Evolutionary conservation across 345 rosid genomes (phyloP), one percentile per base, ranked within the genome.

Genomic region (Aurinia saxatilis): DNA sequence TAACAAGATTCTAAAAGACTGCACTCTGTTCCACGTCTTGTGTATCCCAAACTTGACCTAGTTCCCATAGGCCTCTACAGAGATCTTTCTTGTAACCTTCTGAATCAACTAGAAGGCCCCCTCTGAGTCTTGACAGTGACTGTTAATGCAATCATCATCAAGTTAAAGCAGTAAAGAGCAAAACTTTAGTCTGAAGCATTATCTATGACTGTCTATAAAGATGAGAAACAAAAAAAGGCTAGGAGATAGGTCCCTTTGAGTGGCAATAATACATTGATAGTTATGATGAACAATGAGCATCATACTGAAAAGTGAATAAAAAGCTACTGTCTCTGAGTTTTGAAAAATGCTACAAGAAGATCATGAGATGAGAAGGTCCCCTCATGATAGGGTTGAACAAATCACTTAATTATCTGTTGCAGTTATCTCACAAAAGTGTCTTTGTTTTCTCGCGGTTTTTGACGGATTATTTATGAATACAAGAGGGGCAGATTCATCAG

Each of bases 21-120:
- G 74, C 74, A 70, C 69, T 56, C 10, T 46, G 60, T 56, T 55
- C 69, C 69, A 70, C 74, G 65, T 63, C 64, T 63, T 23, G 64
- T 70, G 69, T 64, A 55, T 45, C 44, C 57, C 42, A 47, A 18
- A 21, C 57, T 70, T 70, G 64, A 70, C 74, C 69, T 70, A 70
- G 63, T 62, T 45, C 12, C 23, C 47, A 29, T 45, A 17, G 60
- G 60, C 11, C 5, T 13, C 36, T 39, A 40, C 36, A 18, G 31
- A 18, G 31, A 44, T 57, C 51, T 35, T 30, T 17, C 19, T n/a
- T 12, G 1, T 23, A 37, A 41, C 44, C 65, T 13, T 57, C 65
- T 39, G 1, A 16, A 3, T 10, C 0, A 9, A 1, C 6, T 14
- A 49, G 72, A 67, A 11, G 57, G 71, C 47, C 52, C 64, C 57